phyloP scores from a whole-genome alignment of 139 green algal species.

The Ulvella scutata region DNA sequence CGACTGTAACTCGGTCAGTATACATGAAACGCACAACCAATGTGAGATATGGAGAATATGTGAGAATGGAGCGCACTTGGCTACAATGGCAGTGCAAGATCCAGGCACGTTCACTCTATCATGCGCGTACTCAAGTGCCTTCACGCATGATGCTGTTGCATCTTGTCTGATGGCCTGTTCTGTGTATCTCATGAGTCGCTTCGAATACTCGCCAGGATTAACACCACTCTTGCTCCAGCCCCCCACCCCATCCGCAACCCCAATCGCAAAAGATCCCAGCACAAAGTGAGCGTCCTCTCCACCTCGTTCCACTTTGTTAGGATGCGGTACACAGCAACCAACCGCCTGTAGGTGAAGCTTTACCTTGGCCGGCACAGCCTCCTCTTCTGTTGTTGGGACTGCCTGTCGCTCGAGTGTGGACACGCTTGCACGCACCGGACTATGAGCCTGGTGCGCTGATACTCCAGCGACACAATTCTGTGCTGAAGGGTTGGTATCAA shows the following conservation, averaged over 20 bases:
- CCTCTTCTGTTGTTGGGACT: neutral
- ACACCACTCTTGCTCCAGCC: constrained; percentile 76
- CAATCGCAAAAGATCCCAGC: constrained; percentile 32
- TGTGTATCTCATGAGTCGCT: constrained; percentile 27
- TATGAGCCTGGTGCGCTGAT: neutral
- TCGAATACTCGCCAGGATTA: constrained; percentile 61
- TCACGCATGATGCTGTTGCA: neutral
- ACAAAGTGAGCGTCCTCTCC: constrained; percentile 84
- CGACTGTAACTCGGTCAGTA: too few species aligned
- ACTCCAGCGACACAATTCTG: neutral
- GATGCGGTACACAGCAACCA: constrained; percentile 9
- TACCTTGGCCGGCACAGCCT: neutral
- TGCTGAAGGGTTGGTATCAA: too few species aligned
- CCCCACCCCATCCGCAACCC: constrained; percentile 77
- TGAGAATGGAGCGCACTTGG: neutral
- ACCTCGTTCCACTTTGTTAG: constrained; percentile 31
- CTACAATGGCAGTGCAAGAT: constrained; percentile 14
- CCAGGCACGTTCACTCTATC: constrained; percentile 12
- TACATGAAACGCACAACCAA: too few species aligned
- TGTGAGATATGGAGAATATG: too few species aligned
- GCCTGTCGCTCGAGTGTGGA: neutral
- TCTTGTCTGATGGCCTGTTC: neutral
- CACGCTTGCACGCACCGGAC: constrained; percentile 9
- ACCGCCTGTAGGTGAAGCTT: constrained; percentile 6
- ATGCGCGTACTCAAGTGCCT: constrained; percentile 19